A percentile compares a stretch with the other conserved stretches of the same genome.
Evolutionary conservation across 2,329 filamentous ascomycete species (phyloP).

Genomic region (Capronia coronata): DNA sequence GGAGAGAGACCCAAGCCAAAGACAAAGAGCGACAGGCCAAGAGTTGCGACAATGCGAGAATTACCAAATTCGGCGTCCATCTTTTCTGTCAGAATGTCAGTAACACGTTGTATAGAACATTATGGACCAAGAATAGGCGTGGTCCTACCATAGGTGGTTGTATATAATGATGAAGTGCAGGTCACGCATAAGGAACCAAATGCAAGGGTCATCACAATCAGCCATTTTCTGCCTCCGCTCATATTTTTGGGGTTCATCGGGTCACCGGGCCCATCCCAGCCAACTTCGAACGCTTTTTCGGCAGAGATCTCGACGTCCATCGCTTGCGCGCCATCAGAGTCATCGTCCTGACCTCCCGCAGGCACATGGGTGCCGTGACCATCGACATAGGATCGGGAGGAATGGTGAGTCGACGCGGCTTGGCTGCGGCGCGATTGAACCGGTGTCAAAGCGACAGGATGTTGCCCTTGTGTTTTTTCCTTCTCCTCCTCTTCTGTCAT

Average conservation of each 20-base stretch:
- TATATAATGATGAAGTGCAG: slow-evolving; percentile 82
- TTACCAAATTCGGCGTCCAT: slow-evolving; percentile 68
- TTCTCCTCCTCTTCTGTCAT: slow-evolving; percentile 9
- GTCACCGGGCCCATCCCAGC: slow-evolving; percentile 69
- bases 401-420: slow-evolving; percentile 10
- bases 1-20: slow-evolving; percentile 64
- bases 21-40: slow-evolving; percentile 78
- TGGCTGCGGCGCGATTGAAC: slow-evolving; percentile 15
- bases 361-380: slow-evolving; percentile 23
- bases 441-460: slow-evolving; percentile 14
- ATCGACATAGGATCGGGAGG: slow-evolving; percentile 26
- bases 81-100: slow-evolving; percentile 41
- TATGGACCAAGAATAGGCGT: neutral
- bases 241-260: slow-evolving; percentile 68
- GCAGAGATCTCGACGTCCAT: slow-evolving; percentile 10
- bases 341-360: slow-evolving; percentile 8
- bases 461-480: neutral
- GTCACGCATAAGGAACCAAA: slow-evolving; percentile 78
- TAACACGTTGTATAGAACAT: neutral
- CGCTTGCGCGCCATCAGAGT: slow-evolving; percentile 1
- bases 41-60: slow-evolving; percentile 64
- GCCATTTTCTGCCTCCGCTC: slow-evolving; percentile 63
- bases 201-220: slow-evolving; percentile 68
- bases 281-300: slow-evolving; percentile 49
- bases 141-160: slow-evolving; percentile 58